phyloP scores from a whole-genome alignment of 768 basidiomycete species.

The Serendipita sp. region DNA sequence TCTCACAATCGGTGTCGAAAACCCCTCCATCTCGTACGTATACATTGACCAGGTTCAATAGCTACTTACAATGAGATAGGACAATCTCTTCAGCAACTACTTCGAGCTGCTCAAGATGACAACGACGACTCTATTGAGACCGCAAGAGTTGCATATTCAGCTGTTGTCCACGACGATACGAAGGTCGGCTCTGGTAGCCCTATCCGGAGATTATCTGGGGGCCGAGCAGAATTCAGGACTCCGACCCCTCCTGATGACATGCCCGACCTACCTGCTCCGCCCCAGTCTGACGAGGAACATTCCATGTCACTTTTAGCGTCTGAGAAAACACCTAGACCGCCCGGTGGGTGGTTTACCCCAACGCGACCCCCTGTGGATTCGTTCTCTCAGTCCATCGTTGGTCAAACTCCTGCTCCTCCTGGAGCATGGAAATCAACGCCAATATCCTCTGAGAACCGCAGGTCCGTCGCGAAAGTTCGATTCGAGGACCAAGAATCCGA shows the following conservation, averaged over 20 bases:
- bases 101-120: neutral
- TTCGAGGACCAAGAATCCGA: neutral
- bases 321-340: neutral
- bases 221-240: neutral
- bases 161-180: neutral
- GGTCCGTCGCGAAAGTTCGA: neutral
- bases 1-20: neutral
- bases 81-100: neutral
- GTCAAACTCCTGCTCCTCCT: neutral
- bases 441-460: neutral
- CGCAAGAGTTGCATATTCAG: neutral
- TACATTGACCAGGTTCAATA: neutral
- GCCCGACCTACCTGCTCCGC: neutral
- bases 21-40: neutral
- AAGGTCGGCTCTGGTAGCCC: neutral
- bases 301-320: neutral
- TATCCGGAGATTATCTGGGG: neutral
- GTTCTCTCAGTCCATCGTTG: neutral
- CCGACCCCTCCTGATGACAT: neutral
- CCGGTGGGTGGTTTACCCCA: constrained; percentile 5
- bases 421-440: neutral
- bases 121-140: neutral
- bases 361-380: neutral
- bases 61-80: neutral
- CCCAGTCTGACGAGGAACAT: neutral